phyloP scores from a whole-genome alignment of 192 early-diverging fungal genomes.

The Coemansia biformis region DNA sequence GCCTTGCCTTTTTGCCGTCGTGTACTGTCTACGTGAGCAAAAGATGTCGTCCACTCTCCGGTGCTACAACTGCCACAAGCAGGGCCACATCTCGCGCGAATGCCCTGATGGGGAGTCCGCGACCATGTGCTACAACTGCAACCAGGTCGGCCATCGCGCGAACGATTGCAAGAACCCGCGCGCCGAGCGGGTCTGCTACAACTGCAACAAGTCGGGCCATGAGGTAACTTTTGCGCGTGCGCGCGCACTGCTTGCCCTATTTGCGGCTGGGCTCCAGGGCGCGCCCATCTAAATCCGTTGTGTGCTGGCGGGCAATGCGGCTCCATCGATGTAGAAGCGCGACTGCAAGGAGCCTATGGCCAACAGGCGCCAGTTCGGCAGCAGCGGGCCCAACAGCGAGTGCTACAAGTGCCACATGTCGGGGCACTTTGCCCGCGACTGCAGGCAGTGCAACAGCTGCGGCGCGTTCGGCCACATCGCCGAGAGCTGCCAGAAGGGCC shows the following conservation, averaged over 20 bases:
- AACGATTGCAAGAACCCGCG: conserved; percentile 39
- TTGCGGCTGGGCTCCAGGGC: too few species aligned
- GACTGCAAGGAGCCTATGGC: conserved; percentile 41
- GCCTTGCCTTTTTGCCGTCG: too few species aligned
- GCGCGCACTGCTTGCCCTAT: too few species aligned
- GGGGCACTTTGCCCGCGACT: conserved; percentile 48
- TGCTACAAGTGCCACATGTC: conserved; percentile 43
- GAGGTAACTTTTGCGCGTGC: conserved; percentile 10
- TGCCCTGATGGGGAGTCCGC: conserved; percentile 46
- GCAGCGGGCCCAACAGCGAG: conserved; percentile 9
- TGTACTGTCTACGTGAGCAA: too few species aligned
- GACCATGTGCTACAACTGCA: conserved; percentile 54
- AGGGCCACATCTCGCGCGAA: conserved; percentile 49
- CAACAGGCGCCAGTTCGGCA: conserved; percentile 4
- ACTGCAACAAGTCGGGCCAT: conserved; percentile 51
- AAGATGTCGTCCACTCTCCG: neutral
- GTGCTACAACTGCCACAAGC: conserved; percentile 55
- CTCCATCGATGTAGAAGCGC: conserved; percentile 17
- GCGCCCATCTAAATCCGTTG: neutral
- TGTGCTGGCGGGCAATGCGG: neutral
- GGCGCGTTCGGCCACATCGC: conserved; percentile 42
- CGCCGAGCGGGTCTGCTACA: conserved; percentile 37
- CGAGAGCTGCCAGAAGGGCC: conserved; percentile 32
- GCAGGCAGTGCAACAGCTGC: conserved; percentile 48
- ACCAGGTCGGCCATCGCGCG: conserved; percentile 45